A percentile compares a stretch with the other conserved stretches of the same genome.
Conservation (phyloP, 345 rosid species). For the Brassica nigra region DNA sequence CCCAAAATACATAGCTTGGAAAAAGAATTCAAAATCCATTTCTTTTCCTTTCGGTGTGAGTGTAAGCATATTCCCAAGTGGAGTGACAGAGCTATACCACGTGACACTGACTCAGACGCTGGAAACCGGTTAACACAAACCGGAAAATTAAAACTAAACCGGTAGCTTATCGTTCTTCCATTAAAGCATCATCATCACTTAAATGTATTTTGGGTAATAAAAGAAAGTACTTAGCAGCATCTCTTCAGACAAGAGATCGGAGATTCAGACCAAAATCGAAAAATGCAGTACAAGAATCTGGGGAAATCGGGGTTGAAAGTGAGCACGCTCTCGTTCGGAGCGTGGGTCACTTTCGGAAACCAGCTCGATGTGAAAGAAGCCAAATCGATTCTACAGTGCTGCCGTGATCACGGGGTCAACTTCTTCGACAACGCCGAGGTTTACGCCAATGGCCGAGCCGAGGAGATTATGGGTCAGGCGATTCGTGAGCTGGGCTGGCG, state of each 20-base stretch:
- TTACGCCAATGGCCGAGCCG: conserved; percentile 94
- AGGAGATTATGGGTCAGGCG: conserved; percentile 99
- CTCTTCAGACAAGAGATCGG: not conserved
- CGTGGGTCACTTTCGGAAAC: conserved; percentile 97
- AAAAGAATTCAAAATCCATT: not conserved
- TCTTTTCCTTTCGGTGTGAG: not conserved
- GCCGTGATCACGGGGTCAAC: conserved; percentile 92
- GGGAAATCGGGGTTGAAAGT: conserved; percentile 92
- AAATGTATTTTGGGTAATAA: not conserved
- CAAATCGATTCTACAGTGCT: conserved; percentile 86
- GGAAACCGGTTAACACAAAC: not conserved
- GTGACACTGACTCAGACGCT: conserved; percentile 23
- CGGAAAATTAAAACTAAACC: conserved; percentile 22
- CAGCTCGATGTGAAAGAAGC: conserved; percentile 97
- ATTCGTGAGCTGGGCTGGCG: conserved; percentile 97
- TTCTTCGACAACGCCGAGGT: conserved; percentile 99
- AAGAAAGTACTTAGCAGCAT: not conserved
- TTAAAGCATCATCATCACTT: not conserved
- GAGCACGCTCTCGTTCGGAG: conserved; percentile 86
- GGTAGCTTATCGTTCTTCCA: conserved; percentile 7
- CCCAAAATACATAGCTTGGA: not conserved
- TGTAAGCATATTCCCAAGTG: conserved; percentile 15
- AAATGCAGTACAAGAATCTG: conserved; percentile 87
- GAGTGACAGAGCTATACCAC: conserved; percentile 15
- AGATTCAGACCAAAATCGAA: no score